Evolutionary conservation across 257 asterid genomes (phyloP), one percentile per base, ranked within the genome.

Genomic region (Jaltomata sinuosa): DNA sequence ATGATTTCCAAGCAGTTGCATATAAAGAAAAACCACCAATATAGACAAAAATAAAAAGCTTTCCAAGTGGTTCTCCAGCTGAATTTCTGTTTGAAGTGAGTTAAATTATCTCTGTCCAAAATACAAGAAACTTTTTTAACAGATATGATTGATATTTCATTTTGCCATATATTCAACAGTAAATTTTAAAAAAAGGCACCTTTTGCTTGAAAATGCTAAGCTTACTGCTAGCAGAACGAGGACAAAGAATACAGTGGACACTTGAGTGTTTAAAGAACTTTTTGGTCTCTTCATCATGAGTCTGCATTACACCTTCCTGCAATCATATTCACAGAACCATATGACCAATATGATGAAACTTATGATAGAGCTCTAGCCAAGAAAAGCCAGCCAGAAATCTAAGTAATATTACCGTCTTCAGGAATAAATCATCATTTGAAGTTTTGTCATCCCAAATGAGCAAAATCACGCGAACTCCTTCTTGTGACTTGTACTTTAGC

Each of bases 361-460:
- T 74, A 21, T 22, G 2, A 27, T 25, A 29, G 9, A 72, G 11
- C 7, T 42, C 19, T 64, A 29, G 40, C 15, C 12, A 64, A 64
- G 72, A 64, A 64, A n/a, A n/a, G n/a, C n/a, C n/a, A n/a, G n/a
- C n/a, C n/a, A n/a, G n/a, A n/a, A n/a, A n/a, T n/a, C n/a, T n/a
- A n/a, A n/a, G n/a, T n/a, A n/a, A 40, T n/a, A 84, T 29, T 89
- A 94, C 99, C 91, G 97, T 93, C 47, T 93, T 93, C 52, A 96
- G 84, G 59, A 92, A 91, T 88, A 96, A 94, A 87, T 91, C 95
- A 92, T 87, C 90, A 86, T 96, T 98, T 14, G 99, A 96, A 88
- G 99, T 96, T 90, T 93, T 96, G 54, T 96, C 99, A 85, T 96
- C 99, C 99, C 99, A 94, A 91, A 94, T 97, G 91, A 96, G 87